Base-by-base conservation (phyloP, 768 basidiomycete species). In the Boletus reticuloceps region DNA sequence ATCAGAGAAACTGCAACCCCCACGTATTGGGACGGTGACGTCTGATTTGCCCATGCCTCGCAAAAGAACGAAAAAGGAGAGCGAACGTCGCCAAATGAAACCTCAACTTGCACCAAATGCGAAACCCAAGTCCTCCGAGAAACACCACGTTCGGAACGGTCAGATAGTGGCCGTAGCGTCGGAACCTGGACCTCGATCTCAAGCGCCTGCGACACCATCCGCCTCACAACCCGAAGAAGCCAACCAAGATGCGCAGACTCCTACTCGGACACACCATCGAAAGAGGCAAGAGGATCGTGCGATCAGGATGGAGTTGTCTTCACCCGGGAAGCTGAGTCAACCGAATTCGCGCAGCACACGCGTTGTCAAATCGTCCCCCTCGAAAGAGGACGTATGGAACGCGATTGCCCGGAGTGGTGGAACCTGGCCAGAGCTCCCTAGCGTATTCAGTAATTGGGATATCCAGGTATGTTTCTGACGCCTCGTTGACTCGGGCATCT, bases 391-490 rank as follows among this genome's bases (percentile, higher is more conserved):
- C 0, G 19, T 37, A 4, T 50, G 29, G 34, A 31, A 44, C 2
- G 11, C 1, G 25, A 27, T 48, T 5, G 25, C 50, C 7, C 12
- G 13, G 4, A 20, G 5, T 14, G 32, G 32, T 12, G n/a, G 17
- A 2, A 32, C 1, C 16, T 69, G 68, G 68, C 66, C 66, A 2
- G 17, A 56, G 29, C 44, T 62, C 1, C 51, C 56, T 4, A 16
- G 1, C 6, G 5, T 10, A 27, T 62, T 68, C 10, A 53, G 47
- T 14, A 58, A 56, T 1, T 66, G 68, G 66, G 58, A 68, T 16
- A 14, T 25, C 14, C 68, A 70, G 66, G 68, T 68, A 47, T 7
- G 49, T 29, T 20, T 29, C 6, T 4, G 5, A 27, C 4, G 4
- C 2, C n/a, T 27, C 22, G 36, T 29, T 43, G 17, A 16, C 2